Base-by-base conservation (phyloP, 148 eudicot genomes). In the Chenopodium formosanum region DNA sequence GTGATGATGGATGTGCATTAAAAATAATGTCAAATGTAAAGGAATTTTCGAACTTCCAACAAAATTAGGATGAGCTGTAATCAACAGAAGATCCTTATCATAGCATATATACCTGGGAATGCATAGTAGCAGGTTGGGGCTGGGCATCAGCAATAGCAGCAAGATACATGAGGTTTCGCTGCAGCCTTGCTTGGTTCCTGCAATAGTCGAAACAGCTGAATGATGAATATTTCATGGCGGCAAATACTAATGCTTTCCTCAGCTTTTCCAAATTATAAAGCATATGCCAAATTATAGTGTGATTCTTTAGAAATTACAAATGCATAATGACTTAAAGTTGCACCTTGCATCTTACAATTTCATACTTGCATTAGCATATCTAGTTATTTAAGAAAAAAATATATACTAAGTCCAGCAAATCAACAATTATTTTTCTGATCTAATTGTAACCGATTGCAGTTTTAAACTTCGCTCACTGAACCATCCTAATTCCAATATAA, bases 61-160 rank as follows among this genome's bases (percentile, higher is more conserved):
- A 70, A 16, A 37, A 37, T 34, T 19, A 34, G 22, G 12, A 70
- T 7, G 69, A 52, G 23, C 66, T 40, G 7, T 20, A 20, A 25
- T 13, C 14, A 70, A 52, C 82, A 53, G 17, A 29, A 4, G 1
- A 5, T 17, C 29, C 66, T n/a, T 25, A 66, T 4, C 4, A 31
- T 25, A 66, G 1, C 4, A 31, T 31, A 23, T 19, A 8, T 84
- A 91, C 97, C 90, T 91, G 97, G 78, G 97, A 92, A 81, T 91
- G 93, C 91, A 91, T 87, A 74, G 88, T 81, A 34, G 97, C 90
- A 70, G 91, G 91, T 72, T 90, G 97, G 44, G 97, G 95, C 86
- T 93, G 97, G 78, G 95, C 87, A 92, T 93, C 97, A 79, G 97
- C 97, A 69, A 93, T 91, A n/a, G 97, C 95, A 84, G 97, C 97